These are phyloP conservation scores for Myxozyma kluyveri DNA, from an alignment of 805 yeast species.

Conservation along the genomic window DNA sequence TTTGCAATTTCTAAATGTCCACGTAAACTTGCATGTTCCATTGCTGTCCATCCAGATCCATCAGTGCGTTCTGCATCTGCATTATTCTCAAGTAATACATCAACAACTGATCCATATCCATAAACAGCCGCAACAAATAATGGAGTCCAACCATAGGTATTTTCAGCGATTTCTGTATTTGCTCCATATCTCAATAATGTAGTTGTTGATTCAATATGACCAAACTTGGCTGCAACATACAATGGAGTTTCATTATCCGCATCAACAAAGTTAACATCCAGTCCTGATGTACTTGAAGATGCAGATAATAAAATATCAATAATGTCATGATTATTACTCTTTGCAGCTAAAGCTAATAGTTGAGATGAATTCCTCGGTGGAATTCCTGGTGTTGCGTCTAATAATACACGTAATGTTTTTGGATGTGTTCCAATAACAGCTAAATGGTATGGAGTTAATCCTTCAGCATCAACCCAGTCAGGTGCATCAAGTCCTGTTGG, in stretches of 20 bases:
- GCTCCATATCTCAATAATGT: conserved; percentile 63
- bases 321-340: conserved; percentile 60
- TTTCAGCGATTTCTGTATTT: conserved; percentile 70
- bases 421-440: conserved; percentile 84
- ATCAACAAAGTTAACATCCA: conserved; percentile 64
- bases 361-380: conserved; percentile 59
- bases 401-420: conserved; percentile 59
- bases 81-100: conserved; percentile 51
- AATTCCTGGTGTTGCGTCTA: conserved; percentile 43
- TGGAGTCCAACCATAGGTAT: conserved; percentile 91
- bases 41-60: conserved; percentile 94
- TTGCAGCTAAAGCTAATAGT: conserved; percentile 63
- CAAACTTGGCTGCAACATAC: conserved; percentile 72
- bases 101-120: conserved; percentile 61
- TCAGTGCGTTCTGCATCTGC: conserved; percentile 61
- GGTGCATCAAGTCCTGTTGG: conserved; percentile 5
- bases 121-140: conserved; percentile 86
- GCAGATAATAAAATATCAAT: conserved; percentile 53
- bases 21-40: conserved; percentile 90
- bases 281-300: conserved; percentile 38
- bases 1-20: conserved; percentile 77
- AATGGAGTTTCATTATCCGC: conserved; percentile 74
- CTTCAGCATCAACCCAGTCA: conserved; percentile 59
- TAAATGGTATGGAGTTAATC: conserved; percentile 75
- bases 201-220: conserved; percentile 52